These are phyloP conservation scores for Pseudoturritis turrita DNA, from an alignment of 345 rosid species.

Conservation along the genomic window DNA sequence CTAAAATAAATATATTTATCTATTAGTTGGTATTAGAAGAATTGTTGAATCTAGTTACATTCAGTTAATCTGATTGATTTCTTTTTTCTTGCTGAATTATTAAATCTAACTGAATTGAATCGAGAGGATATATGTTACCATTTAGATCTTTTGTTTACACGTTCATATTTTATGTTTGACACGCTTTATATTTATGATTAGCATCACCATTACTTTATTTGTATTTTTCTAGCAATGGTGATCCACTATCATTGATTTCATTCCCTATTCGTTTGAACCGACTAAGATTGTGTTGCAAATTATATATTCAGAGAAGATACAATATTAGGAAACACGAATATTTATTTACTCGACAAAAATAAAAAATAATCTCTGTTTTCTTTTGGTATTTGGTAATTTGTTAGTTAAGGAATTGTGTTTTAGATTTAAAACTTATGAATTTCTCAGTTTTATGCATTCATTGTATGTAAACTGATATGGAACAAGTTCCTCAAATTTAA, in stretches of 20 bases:
- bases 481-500: background rate
- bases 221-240: background rate
- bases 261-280: background rate
- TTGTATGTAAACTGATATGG: background rate
- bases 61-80: no score
- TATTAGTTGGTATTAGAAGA: no score
- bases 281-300: background rate
- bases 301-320: background rate
- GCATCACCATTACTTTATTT: background rate
- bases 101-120: no score
- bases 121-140: no score
- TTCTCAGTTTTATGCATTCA: background rate
- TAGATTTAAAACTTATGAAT: background rate
- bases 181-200: background rate
- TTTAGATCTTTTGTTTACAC: no score
- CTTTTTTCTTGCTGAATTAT: no score
- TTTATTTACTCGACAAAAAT: background rate
- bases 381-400: background rate
- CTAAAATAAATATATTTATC: no score
- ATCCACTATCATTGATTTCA: constrained; percentile 20
- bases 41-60: no score
- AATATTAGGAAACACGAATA: background rate
- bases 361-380: background rate
- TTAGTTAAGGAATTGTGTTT: background rate
- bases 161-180: background rate